Base-by-base conservation (phyloP, 805 yeast genomes). In the Wickerhamomyces silvicola region DNA sequence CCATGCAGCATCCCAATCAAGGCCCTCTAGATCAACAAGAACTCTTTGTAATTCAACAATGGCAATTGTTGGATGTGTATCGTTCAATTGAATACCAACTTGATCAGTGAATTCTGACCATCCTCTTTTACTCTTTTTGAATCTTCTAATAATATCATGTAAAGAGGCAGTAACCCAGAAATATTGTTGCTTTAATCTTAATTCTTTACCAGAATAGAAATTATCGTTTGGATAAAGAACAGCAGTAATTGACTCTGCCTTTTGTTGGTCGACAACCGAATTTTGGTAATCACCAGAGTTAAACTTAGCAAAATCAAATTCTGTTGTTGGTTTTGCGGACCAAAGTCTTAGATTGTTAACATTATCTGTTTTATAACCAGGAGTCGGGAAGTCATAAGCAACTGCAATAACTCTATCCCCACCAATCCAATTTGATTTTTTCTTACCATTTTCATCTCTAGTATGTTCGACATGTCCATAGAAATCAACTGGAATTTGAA, bases 121-220 rank as follows among this genome's bases (percentile, higher is more conserved):
- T 28, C 86, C 72, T 48, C 75, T 69, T 46, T 71, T 71, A 33
- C 78, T 58, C 63, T 88, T 88, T 59, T 86, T 80, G 64, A 82
- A 87, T 52, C 97, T 74, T 55, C 97, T 79, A 26, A 87, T 75
- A 46, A 87, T 87, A 57, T 87, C 97, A 50, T 82, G 86, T 46
- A 88, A 70, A 11, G 95, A 84, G 21, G 97, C 96, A 31, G 94
- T 79, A 32, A 88, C 95, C 97, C 97, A 87, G 63, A 87, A 88
- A 61, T 86, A 88, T 61, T 87, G 97, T 65, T 87, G 97, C 60
- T 88, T 88, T 59, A 87, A 73, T 56, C 97, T 76, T 53, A 87
- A 70, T 56, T 85, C 95, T 60, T 88, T 87, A 49, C 97, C 97
- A 43, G 76, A 72, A 52, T 83, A 81, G 56, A 87, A 88, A 59